These are phyloP conservation scores for Sordaria brevicollis DNA, from an alignment of 495 filamentous ascomycete genomes.

Conservation along the genomic window DNA sequence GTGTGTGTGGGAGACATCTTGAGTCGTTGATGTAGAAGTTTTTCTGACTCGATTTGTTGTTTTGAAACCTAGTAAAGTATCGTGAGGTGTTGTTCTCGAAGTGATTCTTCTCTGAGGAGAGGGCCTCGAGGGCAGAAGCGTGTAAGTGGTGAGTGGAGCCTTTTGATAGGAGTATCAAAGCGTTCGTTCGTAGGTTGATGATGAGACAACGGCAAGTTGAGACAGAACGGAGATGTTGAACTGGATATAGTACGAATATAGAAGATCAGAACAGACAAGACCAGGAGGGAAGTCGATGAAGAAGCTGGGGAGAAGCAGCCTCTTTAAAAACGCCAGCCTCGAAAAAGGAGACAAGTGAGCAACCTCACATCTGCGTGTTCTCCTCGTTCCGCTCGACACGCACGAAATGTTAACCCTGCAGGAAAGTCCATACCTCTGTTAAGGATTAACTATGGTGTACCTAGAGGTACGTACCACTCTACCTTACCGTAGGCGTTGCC, in stretches of 20 bases:
- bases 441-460: background rate
- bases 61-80: background rate
- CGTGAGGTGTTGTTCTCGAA: background rate
- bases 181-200: background rate
- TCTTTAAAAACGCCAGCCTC: background rate
- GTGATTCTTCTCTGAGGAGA: background rate
- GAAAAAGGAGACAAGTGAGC: background rate
- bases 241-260: background rate
- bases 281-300: background rate
- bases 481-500: background rate
- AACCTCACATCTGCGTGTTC: background rate
- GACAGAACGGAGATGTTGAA: background rate
- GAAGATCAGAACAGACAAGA: background rate
- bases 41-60: background rate
- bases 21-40: background rate
- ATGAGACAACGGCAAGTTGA: background rate
- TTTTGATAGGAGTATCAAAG: background rate
- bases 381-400: background rate
- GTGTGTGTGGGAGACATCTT: slow-evolving; percentile 43
- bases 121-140: too few relatives aligned
- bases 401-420: background rate
- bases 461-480: background rate
- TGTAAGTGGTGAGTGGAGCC: background rate
- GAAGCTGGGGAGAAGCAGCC: background rate
- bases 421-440: background rate